Percentiles rank a stretch among this genome's conserved stretches.
Evolutionary conservation across 164 flowering plant species (phyloP).

Genomic region (Tetracentron sinense): DNA sequence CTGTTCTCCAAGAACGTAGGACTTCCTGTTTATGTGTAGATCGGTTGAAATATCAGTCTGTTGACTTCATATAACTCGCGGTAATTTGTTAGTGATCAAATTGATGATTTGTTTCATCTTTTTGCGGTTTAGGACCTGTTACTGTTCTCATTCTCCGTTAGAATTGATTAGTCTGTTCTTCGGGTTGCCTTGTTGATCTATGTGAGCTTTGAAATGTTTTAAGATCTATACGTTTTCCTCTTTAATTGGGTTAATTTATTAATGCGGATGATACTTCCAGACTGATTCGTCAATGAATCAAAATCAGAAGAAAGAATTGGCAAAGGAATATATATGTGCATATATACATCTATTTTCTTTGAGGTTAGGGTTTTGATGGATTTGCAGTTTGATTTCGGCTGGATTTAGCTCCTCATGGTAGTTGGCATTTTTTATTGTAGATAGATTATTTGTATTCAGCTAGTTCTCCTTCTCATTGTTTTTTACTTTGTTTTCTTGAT

Average conservation of each 20-base stretch:
- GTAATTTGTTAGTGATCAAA: not conserved
- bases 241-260: not conserved
- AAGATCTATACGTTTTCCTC: not conserved
- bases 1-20: too few species aligned
- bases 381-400: not conserved
- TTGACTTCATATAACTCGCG: not conserved
- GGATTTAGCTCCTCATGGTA: not conserved
- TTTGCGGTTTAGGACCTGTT: too few species aligned
- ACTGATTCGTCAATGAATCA: not conserved
- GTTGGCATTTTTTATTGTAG: too few species aligned
- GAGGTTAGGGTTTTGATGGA: not conserved
- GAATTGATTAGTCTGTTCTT: not conserved
- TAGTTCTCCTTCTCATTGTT: not conserved
- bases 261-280: not conserved
- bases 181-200: not conserved
- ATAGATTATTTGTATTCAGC: not conserved
- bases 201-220: not conserved
- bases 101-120: too few species aligned
- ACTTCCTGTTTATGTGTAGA: too few species aligned
- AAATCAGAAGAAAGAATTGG: not conserved
- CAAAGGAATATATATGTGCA: not conserved
- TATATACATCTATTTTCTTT: not conserved
- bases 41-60: not conserved
- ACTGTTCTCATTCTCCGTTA: not conserved
- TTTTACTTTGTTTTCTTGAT: not conserved